Conservation (phyloP, 805 yeast genomes). For the Kodamaea laetipori region DNA sequence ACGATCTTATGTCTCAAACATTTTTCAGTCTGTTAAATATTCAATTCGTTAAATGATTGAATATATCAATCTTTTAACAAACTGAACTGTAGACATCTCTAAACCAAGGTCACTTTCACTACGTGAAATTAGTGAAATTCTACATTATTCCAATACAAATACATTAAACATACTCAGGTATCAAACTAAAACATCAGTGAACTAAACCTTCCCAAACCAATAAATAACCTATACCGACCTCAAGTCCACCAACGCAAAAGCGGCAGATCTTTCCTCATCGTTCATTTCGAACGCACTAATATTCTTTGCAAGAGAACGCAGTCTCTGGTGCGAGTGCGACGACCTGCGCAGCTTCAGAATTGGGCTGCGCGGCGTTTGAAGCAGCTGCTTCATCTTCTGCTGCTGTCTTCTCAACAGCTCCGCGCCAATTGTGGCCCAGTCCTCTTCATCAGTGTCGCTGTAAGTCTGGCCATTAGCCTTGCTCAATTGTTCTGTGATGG, state of each 20-base stretch:
- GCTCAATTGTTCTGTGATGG: conserved; percentile 11
- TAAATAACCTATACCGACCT: conserved; percentile 18
- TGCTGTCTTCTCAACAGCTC: conserved; percentile 51
- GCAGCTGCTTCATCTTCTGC: conserved; percentile 16
- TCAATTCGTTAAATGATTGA: not conserved
- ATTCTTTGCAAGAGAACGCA: conserved; percentile 10
- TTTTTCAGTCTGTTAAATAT: not conserved
- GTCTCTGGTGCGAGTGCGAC: conserved; percentile 13
- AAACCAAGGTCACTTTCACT: too few relatives aligned
- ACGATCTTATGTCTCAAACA: not conserved
- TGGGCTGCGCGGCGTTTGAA: conserved; percentile 14
- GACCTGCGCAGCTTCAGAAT: conserved; percentile 9
- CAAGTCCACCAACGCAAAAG: conserved; percentile 65
- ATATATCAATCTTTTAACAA: not conserved
- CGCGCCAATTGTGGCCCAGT: conserved; percentile 92
- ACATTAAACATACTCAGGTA: conserved; percentile 1
- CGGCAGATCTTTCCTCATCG: conserved; percentile 55
- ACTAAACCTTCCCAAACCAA: conserved; percentile 4
- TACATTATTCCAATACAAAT: too few relatives aligned
- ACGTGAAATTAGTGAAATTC: too few relatives aligned
- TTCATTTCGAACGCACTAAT: conserved; percentile 14
- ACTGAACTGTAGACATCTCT: not conserved
- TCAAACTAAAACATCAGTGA: conserved; percentile 3
- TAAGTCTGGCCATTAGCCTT: conserved; percentile 22
- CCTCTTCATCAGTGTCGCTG: conserved; percentile 94